A percentile compares a stretch with the other conserved stretches of the same genome.
Evolutionary conservation across 148 eudicot genomes (phyloP).

Genomic region (Linanthus parryae): DNA sequence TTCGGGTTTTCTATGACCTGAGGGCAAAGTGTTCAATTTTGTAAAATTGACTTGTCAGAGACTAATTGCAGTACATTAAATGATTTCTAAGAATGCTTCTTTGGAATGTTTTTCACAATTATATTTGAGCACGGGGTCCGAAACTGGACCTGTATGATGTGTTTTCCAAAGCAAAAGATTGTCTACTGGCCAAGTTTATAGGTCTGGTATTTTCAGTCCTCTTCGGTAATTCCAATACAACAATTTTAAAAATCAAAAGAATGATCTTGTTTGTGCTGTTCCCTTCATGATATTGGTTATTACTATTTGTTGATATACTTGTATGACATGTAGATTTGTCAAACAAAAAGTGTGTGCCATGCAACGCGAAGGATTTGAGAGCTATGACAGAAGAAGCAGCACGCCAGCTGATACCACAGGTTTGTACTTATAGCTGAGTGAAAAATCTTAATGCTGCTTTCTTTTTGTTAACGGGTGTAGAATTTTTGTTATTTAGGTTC

Average conservation of each 20-base stretch:
- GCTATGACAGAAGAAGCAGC: conserved; percentile 79
- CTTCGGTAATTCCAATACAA: no score
- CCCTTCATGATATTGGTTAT: background rate
- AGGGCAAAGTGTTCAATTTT: no score
- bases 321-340: conserved; percentile 51
- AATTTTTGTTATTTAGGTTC: conserved; percentile 42
- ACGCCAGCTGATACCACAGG: conserved; percentile 47
- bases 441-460: background rate
- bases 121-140: no score
- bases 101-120: no score
- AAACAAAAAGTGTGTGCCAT: conserved; percentile 84
- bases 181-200: background rate
- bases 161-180: background rate
- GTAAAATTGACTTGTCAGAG: no score
- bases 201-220: no score
- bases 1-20: no score
- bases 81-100: no score
- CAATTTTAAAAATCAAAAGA: no score
- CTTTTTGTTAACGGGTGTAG: background rate
- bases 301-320: conserved; percentile 1
- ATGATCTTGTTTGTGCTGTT: background rate
- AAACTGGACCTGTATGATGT: background rate
- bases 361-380: conserved; percentile 58
- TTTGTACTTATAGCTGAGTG: conserved; percentile 10
- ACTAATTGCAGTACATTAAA: no score